A percentile compares a stretch with the other conserved stretches of the same genome.
These are phyloP conservation scores for Penicillium sp. DNA, from an alignment of 2,329 filamentous ascomycete species.

Conservation along the genomic window DNA sequence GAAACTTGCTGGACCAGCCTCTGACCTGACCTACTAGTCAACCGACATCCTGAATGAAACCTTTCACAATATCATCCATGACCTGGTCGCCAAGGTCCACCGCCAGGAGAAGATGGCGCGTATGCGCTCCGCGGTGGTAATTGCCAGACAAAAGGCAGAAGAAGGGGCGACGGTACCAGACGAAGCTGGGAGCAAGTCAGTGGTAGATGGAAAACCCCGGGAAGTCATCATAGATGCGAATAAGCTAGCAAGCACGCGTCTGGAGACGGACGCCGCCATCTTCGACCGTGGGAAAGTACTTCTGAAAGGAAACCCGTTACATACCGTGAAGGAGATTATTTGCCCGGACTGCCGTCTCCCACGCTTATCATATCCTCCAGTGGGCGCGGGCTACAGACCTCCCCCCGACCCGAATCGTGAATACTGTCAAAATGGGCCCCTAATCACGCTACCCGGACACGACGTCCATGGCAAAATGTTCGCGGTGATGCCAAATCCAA, in stretches of 20 bases:
- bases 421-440: slow-evolving; percentile 61
- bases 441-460: slow-evolving; percentile 56
- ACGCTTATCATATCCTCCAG: slow-evolving; percentile 57
- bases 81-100: slow-evolving; percentile 58
- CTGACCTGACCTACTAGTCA: slow-evolving; percentile 6
- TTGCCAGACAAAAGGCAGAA: slow-evolving; percentile 45
- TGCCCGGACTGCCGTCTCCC: slow-evolving; percentile 62
- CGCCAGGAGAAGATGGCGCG: slow-evolving; percentile 60
- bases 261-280: slow-evolving; percentile 52
- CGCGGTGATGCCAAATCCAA: slow-evolving; percentile 48
- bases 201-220: slow-evolving; percentile 30
- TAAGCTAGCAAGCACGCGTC: slow-evolving; percentile 35
- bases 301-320: slow-evolving; percentile 58
- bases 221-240: slow-evolving; percentile 35
- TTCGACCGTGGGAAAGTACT: slow-evolving; percentile 54
- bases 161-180: slow-evolving; percentile 34
- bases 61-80: slow-evolving; percentile 60
- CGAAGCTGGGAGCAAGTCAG: slow-evolving; percentile 32
- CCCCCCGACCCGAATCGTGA: slow-evolving; percentile 51
- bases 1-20: not conserved
- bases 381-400: slow-evolving; percentile 49
- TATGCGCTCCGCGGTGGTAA: slow-evolving; percentile 52
- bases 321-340: slow-evolving; percentile 58
- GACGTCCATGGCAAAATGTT: slow-evolving; percentile 60
- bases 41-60: slow-evolving; percentile 55